Base-by-base conservation (phyloP, 352 stramenopile genomes). In the Globisporangium perplexum region DNA sequence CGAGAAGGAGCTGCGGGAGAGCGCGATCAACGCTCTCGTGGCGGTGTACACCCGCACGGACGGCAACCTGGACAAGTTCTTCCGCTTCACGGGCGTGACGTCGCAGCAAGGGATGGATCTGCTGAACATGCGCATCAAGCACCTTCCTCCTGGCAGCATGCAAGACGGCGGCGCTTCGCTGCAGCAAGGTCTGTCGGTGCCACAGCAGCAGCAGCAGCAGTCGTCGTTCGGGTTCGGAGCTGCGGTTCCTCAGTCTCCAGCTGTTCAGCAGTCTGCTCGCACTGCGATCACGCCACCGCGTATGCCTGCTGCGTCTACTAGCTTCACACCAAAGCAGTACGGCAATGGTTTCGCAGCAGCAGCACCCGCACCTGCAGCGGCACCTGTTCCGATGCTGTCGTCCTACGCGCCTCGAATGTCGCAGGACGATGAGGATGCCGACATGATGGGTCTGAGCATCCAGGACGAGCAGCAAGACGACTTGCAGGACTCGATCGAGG, bases 1-100 rank as follows among this genome's bases (percentile, higher is more conserved):
- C 33, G 85, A 95, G 54, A 93, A 93, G 52, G 85, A 92, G 52
- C 68, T 93, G 15, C 83, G 85, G 15, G 85, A 93, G 53, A 88
- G 73, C 42, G 81, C 83, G 2, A 77, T 95, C 39, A 83, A 75
- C 46, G 61, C 75, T 0, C 52, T 95, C 8, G 74, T 95, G 15
- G 59, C 72, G 15, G 79, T 91, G n/a, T 95, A 87, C 55, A 66
- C 63, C 24, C 66, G 74, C 30, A 89, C 67, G 7, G 82, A 89
- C 28, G 69, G 68, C 20, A 78, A 92, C 39, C 44, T 85, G 15
- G 80, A 93, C 61, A 83, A 79, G 50, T 95, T 93, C 56, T 90
- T 86, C 56, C 74, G 77, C 2, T 83, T 84, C 45, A 75, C 68
- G 47, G 77, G 79, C 3, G 78, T 95, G 10, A 87, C 68, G 10